Base-by-base conservation (phyloP, 768 basidiomycete species). In the Favolaschia claudopus region DNA sequence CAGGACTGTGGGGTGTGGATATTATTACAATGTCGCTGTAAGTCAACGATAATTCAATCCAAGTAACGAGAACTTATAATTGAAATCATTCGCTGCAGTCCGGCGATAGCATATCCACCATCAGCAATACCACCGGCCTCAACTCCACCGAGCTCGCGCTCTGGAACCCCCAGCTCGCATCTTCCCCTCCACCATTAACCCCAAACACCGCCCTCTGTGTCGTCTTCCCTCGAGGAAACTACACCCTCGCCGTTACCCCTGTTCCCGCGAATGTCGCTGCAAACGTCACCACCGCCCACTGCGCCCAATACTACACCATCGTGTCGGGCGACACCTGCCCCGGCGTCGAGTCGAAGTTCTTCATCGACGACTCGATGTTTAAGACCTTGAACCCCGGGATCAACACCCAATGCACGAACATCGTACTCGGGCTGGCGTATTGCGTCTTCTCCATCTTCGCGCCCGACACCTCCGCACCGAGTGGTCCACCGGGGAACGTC, bases 221-320 rank as follows among this genome's bases (percentile, higher is more conserved):
- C 31, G 44, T 66, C 24, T 67, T 69, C 60, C 68, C 67, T 9
- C 54, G 6, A 19, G 68, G 68, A n/a, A 70, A 66, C 42, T 66
- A 68, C 53, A 69, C 70, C 17, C 57, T 68, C 7, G 13, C 47
- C 6, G 12, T 56, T 28, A 65, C 63, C 1, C 19, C 46, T 17
- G 29, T 42, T 12, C 68, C 69, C 1, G 37, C 55, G 7, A 68
- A 70, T 39, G 57, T 65, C 37, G 55, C 63, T n/a, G 47, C 61
- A 10, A 54, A 40, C 38, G 55, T 42, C 20, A 66, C 69, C 46
- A 48, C 20, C 47, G 37, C 44, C 29, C 48, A 19, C 40, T 60
- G 51, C 20, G 50, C 58, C 1, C 15, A 54, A 1, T 60, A 47
- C 47, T 29, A 67, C 61, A 70, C 69, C 9, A 32, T 64, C 27